A percentile compares a stretch with the other conserved stretches of the same genome.
These are phyloP conservation scores for Tylopilus vinaceipallidus DNA, from an alignment of 768 basidiomycete species.

Conservation along the genomic window DNA sequence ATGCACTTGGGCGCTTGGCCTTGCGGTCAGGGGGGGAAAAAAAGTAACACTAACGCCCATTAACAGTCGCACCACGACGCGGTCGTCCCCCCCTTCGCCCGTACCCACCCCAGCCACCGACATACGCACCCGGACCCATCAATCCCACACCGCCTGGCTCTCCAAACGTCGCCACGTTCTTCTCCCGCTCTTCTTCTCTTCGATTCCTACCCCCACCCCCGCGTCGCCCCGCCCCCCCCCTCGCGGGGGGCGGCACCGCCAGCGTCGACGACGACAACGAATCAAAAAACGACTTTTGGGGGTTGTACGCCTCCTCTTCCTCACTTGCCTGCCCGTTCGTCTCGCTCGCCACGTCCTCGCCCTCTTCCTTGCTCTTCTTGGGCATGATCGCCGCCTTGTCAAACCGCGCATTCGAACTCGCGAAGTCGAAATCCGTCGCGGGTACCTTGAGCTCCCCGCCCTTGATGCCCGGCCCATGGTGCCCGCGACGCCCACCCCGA, in stretches of 20 bases:
- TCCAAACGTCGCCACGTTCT: constrained; percentile 85
- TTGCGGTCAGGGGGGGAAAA: too few species aligned
- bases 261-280: constrained; percentile 52
- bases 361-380: constrained; percentile 34
- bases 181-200: constrained; percentile 80
- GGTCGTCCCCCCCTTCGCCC: constrained; percentile 49
- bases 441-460: constrained; percentile 55
- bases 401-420: constrained; percentile 73
- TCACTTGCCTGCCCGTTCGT: constrained; percentile 32
- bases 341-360: constrained; percentile 30
- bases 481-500: constrained; percentile 39
- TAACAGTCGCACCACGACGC: constrained; percentile 29
- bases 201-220: constrained; percentile 61
- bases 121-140: constrained; percentile 76
- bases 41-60: constrained; percentile 26
- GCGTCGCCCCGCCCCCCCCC: constrained; percentile 41
- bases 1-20: too few species aligned
- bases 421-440: constrained; percentile 79
- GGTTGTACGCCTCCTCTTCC: constrained; percentile 66
- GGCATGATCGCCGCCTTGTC: constrained; percentile 63
- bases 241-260: constrained; percentile 26
- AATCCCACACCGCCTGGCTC: constrained; percentile 79
- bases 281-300: constrained; percentile 80
- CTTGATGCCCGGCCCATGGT: constrained; percentile 29
- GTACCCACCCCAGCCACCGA: constrained; percentile 76